A percentile compares a stretch with the other conserved stretches of the same genome.
These are phyloP conservation scores for Fusarium sp. DNA, from an alignment of 2,329 filamentous ascomycete genomes.

Conservation along the genomic window DNA sequence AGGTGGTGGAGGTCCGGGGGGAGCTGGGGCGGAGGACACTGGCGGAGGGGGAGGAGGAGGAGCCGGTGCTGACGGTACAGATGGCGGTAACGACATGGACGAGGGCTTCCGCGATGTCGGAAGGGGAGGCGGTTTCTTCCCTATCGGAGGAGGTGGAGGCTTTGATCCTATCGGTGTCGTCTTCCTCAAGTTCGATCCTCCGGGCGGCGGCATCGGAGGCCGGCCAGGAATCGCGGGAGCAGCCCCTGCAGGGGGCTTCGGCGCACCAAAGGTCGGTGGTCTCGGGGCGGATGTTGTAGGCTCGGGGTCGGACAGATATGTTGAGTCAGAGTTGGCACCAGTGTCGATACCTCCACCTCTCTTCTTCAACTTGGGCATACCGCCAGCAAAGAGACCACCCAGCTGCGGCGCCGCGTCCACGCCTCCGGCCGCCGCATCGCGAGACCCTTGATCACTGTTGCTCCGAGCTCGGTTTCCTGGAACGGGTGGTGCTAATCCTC, in stretches of 20 bases:
- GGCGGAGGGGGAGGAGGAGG: slow-evolving; percentile 56
- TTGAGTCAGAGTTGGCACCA: slow-evolving; percentile 68
- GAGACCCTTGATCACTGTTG: slow-evolving; percentile 80
- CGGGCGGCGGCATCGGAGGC: slow-evolving; percentile 56
- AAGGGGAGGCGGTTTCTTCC: slow-evolving; percentile 78
- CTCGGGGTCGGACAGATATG: slow-evolving; percentile 82
- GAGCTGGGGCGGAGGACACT: slow-evolving; percentile 55
- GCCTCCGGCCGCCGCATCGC: slow-evolving; percentile 55
- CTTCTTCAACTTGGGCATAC: slow-evolving; percentile 96
- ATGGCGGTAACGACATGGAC: slow-evolving; percentile 50
- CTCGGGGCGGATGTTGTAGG: slow-evolving; percentile 57
- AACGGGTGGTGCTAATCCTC: slow-evolving; percentile 77
- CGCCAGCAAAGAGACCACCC: slow-evolving; percentile 89
- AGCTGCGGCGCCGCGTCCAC: slow-evolving; percentile 80
- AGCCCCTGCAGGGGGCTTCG: slow-evolving; percentile 60
- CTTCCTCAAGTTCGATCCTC: slow-evolving; percentile 68
- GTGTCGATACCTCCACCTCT: slow-evolving; percentile 83
- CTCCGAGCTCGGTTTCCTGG: slow-evolving; percentile 80
- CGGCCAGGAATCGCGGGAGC: slow-evolving; percentile 39
- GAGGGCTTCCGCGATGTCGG: slow-evolving; percentile 72
- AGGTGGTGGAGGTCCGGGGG: slow-evolving; percentile 53
- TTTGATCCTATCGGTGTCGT: slow-evolving; percentile 60
- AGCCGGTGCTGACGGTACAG: slow-evolving; percentile 52
- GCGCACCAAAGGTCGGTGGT: slow-evolving; percentile 70
- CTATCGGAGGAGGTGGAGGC: slow-evolving; percentile 81